Percentiles rank a stretch among this genome's conserved stretches.
phyloP scores from a whole-genome alignment of 768 basidiomycete genomes.

The Suillus weaverae region DNA sequence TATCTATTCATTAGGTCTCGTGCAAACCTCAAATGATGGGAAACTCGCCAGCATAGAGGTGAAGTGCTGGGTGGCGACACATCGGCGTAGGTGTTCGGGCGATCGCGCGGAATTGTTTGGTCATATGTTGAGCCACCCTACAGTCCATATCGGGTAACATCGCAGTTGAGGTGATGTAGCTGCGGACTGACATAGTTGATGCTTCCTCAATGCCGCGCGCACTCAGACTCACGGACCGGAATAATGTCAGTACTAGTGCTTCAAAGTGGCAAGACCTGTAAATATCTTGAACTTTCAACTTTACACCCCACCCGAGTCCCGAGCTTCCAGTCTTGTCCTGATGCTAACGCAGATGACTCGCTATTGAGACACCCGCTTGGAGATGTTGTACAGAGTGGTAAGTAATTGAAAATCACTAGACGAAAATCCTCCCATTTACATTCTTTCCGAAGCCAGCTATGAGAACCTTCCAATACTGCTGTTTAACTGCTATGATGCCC shows the following conservation, averaged over 20 bases:
- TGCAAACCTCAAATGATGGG: slow-evolving; percentile 6
- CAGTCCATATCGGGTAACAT: no score
- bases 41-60: slow-evolving; percentile 64
- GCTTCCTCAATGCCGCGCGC: neutral
- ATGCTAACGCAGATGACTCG: neutral
- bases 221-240: neutral
- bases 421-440: neutral
- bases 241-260: neutral
- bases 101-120: no score
- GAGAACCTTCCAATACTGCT: neutral
- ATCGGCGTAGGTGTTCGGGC: slow-evolving; percentile 67
- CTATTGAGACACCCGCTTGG: neutral
- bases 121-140: no score
- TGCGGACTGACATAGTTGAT: neutral
- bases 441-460: neutral
- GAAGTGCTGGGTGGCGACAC: slow-evolving; percentile 58
- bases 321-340: neutral
- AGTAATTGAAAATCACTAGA: neutral
- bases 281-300: neutral
- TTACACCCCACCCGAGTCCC: neutral
- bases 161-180: no score
- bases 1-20: slow-evolving; percentile 35
- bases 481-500: neutral
- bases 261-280: neutral
- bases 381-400: neutral